phyloP scores from a whole-genome alignment of 768 basidiomycete genomes.

The Antrodiella citrinella region DNA sequence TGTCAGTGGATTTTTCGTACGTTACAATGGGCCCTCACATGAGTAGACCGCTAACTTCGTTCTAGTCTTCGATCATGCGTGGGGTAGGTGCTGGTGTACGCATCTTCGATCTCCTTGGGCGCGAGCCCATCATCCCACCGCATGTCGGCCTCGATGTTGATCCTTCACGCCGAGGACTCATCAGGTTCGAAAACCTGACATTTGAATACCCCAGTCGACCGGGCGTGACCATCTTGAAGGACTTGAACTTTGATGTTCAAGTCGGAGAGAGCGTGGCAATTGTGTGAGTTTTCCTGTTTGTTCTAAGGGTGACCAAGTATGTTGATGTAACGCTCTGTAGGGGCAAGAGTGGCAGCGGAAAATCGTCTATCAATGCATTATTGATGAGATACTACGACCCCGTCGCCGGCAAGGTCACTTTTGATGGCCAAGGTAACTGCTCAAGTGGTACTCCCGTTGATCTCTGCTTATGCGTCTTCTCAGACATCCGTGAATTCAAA shows the following conservation, averaged over 20 bases:
- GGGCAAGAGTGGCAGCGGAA: slow-evolving; percentile 90
- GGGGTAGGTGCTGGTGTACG: slow-evolving; percentile 89
- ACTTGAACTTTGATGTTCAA: slow-evolving; percentile 72
- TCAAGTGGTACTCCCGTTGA: background rate
- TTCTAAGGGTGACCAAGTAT: too few relatives aligned
- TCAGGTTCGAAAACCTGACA: slow-evolving; percentile 75
- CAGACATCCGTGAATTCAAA: slow-evolving; percentile 84
- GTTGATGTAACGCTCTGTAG: slow-evolving; percentile 41
- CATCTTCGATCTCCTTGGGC: slow-evolving; percentile 90
- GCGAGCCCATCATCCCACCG: slow-evolving; percentile 65
- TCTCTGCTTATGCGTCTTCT: background rate
- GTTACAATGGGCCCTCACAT: too few relatives aligned
- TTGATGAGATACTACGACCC: slow-evolving; percentile 89
- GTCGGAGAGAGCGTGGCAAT: slow-evolving; percentile 87
- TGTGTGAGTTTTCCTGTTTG: slow-evolving; percentile 57
- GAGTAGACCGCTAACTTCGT: too few relatives aligned
- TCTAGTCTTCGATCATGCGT: slow-evolving; percentile 88
- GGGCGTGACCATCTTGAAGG: slow-evolving; percentile 72
- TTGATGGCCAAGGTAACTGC: slow-evolving; percentile 70
- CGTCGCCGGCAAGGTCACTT: slow-evolving; percentile 71
- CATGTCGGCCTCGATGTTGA: slow-evolving; percentile 51
- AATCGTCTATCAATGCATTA: slow-evolving; percentile 85
- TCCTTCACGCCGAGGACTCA: slow-evolving; percentile 49
- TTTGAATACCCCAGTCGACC: slow-evolving; percentile 89
- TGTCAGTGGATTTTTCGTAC: slow-evolving; percentile 31